Conservation (phyloP, 1,139 yeast species). For the Arxiozyma slooffiae region DNA sequence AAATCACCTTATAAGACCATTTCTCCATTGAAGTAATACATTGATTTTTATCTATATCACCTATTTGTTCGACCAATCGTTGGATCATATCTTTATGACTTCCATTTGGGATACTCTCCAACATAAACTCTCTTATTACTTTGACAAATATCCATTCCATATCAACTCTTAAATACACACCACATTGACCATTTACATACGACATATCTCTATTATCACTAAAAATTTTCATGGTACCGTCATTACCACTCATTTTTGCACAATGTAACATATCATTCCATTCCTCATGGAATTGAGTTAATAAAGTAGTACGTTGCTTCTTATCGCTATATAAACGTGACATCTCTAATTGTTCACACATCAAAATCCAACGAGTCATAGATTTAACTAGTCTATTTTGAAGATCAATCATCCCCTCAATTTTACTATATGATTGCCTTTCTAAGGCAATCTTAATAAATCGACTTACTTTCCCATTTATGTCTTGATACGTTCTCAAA, state of each 20-base stretch:
- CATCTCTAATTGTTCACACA: constrained; percentile 17
- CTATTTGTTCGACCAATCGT: not conserved
- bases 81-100: constrained; percentile 7
- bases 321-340: constrained; percentile 27
- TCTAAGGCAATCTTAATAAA: constrained; percentile 24
- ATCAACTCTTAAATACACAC: constrained; percentile 11
- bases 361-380: constrained; percentile 18
- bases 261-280: constrained; percentile 8
- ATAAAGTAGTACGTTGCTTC: constrained; percentile 12
- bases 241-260: constrained; percentile 6
- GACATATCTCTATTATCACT: constrained; percentile 20
- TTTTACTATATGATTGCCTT: constrained; percentile 24
- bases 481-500: constrained; percentile 16
- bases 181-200: not conserved
- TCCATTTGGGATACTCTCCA: constrained; percentile 16
- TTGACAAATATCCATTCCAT: constrained; percentile 12
- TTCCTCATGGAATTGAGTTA: constrained; percentile 11
- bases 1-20: constrained; percentile 19
- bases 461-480: constrained; percentile 19
- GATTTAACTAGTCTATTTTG: constrained; percentile 17
- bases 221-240: not conserved
- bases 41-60: constrained; percentile 7
- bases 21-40: constrained; percentile 13
- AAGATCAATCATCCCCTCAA: constrained; percentile 26
- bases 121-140: constrained; percentile 19